Base-by-base conservation (phyloP, 2,329 filamentous ascomycete species). In the Monosporascus sp. region DNA sequence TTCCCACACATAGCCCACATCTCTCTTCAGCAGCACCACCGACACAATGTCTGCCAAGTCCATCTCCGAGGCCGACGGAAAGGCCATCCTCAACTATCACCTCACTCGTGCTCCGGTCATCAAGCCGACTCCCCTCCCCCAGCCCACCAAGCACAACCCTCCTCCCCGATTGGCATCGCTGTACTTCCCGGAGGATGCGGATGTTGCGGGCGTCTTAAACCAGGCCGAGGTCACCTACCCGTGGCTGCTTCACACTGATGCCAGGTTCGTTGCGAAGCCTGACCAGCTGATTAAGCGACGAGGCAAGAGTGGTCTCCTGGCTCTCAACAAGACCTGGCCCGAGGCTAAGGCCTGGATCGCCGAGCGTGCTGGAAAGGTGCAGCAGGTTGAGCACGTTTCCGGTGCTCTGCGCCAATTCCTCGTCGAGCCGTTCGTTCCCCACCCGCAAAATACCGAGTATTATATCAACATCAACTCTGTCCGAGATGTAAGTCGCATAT, bases 391-490 rank as follows among this genome's bases (percentile, higher is more conserved):
- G 86, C 88, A 89, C 66, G 87, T 91, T 64, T 84, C 88, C 60
- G 94, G 94, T 72, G 84, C 89, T 60, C 82, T 99, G 72, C 87
- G 92, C 73, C 89, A 95, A 69, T 99, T 99, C 83, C 82, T 99
- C 62, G 92, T 99, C 65, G 94, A 99, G 85, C 94, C 94, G 50
- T 97, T 99, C 70, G 92, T 97, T 59, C 94, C 93, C 68, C 94
- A 99, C 77, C 88, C 92, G 61, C 83, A 91, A 67, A 88, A 91
- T 73, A 97, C 93, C 61, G 94, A 99, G 78, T 97, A 97, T 81
- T 99, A 99, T 79, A 96, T 99, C 81, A 97, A 97, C 86, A 99
- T 99, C 81, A 94, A 97, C 85, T 97, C 94, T 60, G 92, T 96
- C 70, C 89, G 94, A 81, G 94, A 97, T 87, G 94, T 97, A 86